Base-by-base conservation (phyloP, 2,329 filamentous ascomycete genomes). In the Talaromyces sp. region DNA sequence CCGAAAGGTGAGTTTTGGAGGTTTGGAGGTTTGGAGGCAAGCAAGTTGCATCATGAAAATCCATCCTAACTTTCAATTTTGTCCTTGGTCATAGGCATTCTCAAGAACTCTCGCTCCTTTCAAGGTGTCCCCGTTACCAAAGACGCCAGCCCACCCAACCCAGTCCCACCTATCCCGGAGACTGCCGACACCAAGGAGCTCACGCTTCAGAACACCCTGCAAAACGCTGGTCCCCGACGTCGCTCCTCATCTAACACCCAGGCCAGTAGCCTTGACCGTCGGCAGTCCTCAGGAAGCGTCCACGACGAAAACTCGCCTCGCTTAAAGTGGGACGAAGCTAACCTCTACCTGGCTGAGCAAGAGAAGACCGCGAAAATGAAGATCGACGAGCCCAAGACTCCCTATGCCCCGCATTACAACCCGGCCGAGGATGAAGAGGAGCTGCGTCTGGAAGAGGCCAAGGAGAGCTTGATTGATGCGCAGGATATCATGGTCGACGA, bases 251-350 rank as follows among this genome's bases (percentile, higher is more conserved):
- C 90, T 2, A 84, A 84, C 22, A 82, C 86, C 2, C 83, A 83
- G 58, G 84, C 85, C 4, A 82, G 82, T 27, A 81, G 84, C 8
- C 58, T 69, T 3, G 88, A 86, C n/a, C 88, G 91, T 50, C 87
- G 90, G 46, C 87, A 87, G 60, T 92, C 89, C 1, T 74, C 74
- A 55, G 75, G 73, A 48, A 71, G 76, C 55, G 72, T 79, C 17
- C 82, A 84, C 16, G 82, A 85, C 46, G 82, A 85, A 44, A 81
- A 80, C 52, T 86, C 83, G 53, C 88, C 89, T 58, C 87, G 91
- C 57, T 81, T 99, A 63, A 96, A 97, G 77, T 99, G 94, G 94
- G 94, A 99, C 73, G 94, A 99, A 78, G 94, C 90, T 41, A 99
- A 99, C 70, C 83, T 99, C 29, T 99, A 97, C 76, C 83, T 99